Base-by-base conservation (phyloP, 2,329 filamentous ascomycete species). In the Fusarium sublunatum region DNA sequence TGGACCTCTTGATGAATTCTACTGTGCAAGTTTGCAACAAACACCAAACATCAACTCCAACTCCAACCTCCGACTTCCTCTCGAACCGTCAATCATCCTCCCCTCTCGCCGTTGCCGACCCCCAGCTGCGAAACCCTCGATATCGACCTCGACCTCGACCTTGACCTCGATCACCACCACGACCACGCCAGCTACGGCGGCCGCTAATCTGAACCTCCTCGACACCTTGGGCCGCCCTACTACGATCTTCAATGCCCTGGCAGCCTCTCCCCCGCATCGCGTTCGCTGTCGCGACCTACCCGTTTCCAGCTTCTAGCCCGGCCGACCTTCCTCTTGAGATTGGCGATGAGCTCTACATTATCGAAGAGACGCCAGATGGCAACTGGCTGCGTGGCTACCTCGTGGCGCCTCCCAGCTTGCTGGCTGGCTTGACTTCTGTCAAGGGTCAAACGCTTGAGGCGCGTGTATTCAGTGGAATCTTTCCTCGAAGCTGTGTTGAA, bases 321-420 rank as follows among this genome's bases (percentile, higher is more conserved):
- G 91, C 93, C 75, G 95, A 99, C 78, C 88, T 99, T 19, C 95
- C 96, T 9, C 89, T 99, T 75, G 93, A 99, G 78, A 92, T 99
- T 65, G 95, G 95, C 76, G 95, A 99, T 84, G 95, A 99, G 79
- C 83, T 99, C 65, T 99, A 99, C 80, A 96, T 99, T 68, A 97
- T 99, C 74, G 94, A 98, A 79, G 92, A 98, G 79, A 96, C 94
- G 35, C 90, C 92, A 22, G 88, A 96, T 78, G 91, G 91, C 71
- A 87, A 92, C 75, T 99, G 95, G 96, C 91, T 94, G 77, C 90
- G 95, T 51, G 95, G 95, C 57, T 99, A 99, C 78, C 85, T 99
- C 58, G 91, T 99, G 68, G 93, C 95, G 64, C 94, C 95, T 48
- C 95, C 95, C 19, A 97, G 93, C 69, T 81, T 99, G 74, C 86